Conservation (phyloP, 768 basidiomycete genomes). For the Lyophyllum atratum region DNA sequence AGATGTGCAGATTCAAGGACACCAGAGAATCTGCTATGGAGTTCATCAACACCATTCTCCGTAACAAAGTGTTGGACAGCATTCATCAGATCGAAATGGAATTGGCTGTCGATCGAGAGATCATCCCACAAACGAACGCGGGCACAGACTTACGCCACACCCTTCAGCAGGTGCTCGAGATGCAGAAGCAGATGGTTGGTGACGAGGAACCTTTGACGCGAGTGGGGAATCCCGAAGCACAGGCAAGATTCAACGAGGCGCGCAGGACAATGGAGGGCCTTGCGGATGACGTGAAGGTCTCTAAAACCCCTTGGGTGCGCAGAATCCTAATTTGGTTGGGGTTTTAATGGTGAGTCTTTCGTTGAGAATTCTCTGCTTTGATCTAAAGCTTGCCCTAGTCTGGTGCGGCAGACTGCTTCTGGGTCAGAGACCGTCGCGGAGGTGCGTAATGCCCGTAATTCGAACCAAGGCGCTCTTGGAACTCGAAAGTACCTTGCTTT, state of each 20-base stretch:
- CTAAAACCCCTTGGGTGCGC: not conserved
- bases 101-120: not conserved
- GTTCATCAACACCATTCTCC: not conserved
- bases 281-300: not conserved
- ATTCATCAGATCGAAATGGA: not conserved
- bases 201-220: not conserved
- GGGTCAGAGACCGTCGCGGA: too few species aligned
- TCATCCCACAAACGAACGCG: not conserved
- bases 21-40: not conserved
- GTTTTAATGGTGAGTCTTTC: too few species aligned
- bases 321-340: not conserved
- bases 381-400: too few species aligned
- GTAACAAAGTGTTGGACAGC: not conserved
- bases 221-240: not conserved
- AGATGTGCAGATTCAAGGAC: not conserved
- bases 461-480: too few species aligned
- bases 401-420: too few species aligned
- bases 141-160: not conserved
- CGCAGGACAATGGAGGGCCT: not conserved
- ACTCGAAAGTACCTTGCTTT: too few species aligned
- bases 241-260: not conserved
- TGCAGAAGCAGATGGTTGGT: not conserved
- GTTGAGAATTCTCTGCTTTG: too few species aligned
- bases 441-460: too few species aligned
- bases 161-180: not conserved